Evolutionary conservation across 495 filamentous ascomycete species (phyloP).

Genomic region (Lasiosphaeriaceae sp.): DNA sequence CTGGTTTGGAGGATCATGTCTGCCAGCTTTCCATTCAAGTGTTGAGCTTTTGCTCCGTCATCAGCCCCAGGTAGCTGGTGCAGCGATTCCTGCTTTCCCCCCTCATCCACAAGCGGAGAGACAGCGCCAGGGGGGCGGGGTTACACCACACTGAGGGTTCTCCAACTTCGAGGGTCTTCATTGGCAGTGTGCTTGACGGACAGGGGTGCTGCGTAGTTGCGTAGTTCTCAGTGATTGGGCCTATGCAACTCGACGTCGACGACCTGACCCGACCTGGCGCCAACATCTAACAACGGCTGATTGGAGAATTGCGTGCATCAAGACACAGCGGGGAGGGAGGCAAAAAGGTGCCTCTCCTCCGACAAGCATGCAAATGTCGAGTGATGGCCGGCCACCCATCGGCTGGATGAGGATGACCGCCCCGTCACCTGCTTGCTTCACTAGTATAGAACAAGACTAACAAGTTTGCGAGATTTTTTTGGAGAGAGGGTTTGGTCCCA

Average conservation of each 20-base stretch:
- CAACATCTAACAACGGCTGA: slow-evolving; percentile 15
- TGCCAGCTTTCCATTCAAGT: not conserved
- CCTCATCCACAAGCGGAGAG: not conserved
- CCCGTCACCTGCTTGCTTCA: too few species aligned
- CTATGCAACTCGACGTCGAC: slow-evolving; percentile 8
- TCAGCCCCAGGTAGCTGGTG: slow-evolving; percentile 8
- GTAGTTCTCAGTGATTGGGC: slow-evolving; percentile 14
- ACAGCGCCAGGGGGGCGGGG: not conserved
- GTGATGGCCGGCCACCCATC: not conserved
- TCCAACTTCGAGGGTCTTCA: not conserved
- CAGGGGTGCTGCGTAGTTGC: not conserved
- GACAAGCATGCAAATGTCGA: not conserved
- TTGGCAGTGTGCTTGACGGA: slow-evolving; percentile 3
- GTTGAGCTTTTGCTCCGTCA: slow-evolving; percentile 3
- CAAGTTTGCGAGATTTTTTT: too few species aligned
- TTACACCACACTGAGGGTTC: not conserved
- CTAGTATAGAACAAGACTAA: too few species aligned
- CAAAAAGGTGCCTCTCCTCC: not conserved
- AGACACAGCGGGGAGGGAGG: not conserved
- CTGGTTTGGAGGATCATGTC: not conserved
- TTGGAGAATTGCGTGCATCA: slow-evolving; percentile 21
- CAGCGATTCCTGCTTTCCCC: slow-evolving; percentile 2
- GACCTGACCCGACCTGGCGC: slow-evolving; percentile 12
- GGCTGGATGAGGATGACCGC: not conserved
- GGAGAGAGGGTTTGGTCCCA: too few species aligned